These are phyloP conservation scores for Arthrocladium fulminans DNA, from an alignment of 2,329 filamentous ascomycete genomes.

Conservation along the genomic window DNA sequence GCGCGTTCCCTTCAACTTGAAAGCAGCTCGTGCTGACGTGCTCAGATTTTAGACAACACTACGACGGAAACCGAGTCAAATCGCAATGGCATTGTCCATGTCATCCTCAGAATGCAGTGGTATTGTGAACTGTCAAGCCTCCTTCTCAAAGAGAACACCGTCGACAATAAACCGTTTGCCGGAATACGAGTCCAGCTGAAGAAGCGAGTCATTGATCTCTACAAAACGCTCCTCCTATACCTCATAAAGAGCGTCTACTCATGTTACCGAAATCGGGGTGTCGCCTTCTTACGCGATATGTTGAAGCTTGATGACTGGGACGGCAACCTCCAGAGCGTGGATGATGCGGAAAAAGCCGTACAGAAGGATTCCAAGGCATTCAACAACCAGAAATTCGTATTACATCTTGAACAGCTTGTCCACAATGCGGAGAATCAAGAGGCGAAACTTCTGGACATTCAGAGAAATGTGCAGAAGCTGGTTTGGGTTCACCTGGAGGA, in stretches of 20 bases:
- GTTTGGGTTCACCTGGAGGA: no score
- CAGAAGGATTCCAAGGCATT: no score
- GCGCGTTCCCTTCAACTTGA: slow-evolving; percentile 25
- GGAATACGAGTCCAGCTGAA: slow-evolving; percentile 20
- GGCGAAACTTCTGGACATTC: no score
- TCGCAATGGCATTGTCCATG: slow-evolving; percentile 29
- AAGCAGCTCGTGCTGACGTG: not conserved
- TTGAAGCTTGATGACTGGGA: slow-evolving; percentile 31
- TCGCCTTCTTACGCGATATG: slow-evolving; percentile 26
- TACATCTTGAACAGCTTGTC: no score
- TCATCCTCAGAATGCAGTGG: slow-evolving; percentile 33
- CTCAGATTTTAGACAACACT: not conserved
- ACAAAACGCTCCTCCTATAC: slow-evolving; percentile 33
- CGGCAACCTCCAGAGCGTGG: no score
- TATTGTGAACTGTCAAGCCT: slow-evolving; percentile 29
- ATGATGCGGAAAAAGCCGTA: no score
- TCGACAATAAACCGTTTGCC: slow-evolving; percentile 1
- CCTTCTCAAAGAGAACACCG: slow-evolving; percentile 22
- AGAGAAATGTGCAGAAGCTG: no score
- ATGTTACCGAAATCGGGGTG: slow-evolving; percentile 27
- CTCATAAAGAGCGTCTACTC: slow-evolving; percentile 35
- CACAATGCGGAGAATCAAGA: no score
- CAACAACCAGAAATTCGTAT: no score
- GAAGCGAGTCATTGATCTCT: slow-evolving; percentile 29
- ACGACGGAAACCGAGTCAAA: slow-evolving; percentile 22